phyloP scores from a whole-genome alignment of 257 asterid genomes.

The Forsythia suspensa region DNA sequence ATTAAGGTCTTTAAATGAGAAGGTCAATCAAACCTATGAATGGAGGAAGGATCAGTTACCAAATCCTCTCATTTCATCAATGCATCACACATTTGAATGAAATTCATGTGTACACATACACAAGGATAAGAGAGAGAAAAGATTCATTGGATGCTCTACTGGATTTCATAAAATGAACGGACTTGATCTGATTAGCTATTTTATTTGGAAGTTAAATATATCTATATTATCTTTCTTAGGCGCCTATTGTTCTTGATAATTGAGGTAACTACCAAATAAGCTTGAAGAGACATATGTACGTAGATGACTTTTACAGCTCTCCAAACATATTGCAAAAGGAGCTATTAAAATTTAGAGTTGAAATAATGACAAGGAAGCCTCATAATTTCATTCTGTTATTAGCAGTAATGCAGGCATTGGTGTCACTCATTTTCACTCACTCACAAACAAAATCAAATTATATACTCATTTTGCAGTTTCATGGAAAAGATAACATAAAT shows the following conservation, averaged over 20 bases:
- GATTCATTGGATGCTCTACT: neutral
- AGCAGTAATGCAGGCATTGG: neutral
- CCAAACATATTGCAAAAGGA: neutral
- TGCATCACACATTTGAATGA: neutral
- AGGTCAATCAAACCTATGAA: neutral
- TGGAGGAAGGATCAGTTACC: neutral
- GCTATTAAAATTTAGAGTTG: neutral
- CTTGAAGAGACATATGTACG: neutral
- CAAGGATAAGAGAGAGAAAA: neutral
- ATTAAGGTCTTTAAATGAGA: slow-evolving; percentile 1
- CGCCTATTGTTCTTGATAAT: neutral
- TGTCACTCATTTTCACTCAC: neutral
- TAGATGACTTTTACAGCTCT: neutral
- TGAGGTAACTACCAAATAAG: neutral
- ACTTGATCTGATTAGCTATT: neutral
- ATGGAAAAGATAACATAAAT: slow-evolving; percentile 16
- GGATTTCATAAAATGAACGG: neutral
- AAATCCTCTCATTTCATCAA: neutral
- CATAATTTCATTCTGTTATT: neutral
- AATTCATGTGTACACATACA: neutral
- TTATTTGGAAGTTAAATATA: neutral
- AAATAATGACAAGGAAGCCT: neutral
- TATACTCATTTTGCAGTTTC: neutral
- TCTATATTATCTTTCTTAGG: neutral
- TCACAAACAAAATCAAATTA: neutral